Base-by-base conservation (phyloP, 1,284 basidiomycete species). In the Cutaneotrichosporon curvatum region DNA sequence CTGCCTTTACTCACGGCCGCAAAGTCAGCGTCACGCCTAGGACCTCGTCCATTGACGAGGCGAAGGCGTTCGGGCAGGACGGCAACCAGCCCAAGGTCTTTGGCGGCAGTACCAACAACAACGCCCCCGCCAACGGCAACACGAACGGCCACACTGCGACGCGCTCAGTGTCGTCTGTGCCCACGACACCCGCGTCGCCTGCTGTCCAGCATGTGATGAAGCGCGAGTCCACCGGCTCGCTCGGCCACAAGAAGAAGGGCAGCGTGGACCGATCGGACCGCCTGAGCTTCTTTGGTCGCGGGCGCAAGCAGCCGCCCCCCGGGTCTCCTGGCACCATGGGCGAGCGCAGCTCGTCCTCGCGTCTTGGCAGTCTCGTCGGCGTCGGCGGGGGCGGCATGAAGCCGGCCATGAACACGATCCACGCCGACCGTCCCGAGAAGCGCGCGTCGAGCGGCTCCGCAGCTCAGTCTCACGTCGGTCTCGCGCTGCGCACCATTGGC, bases 401-500 rank as follows among this genome's bases (percentile, higher is more conserved):
- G 50, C 43, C 38, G 22, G 37, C 41, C 14, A 49, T 40, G 18
- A 53, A 40, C 15, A 53, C 47, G 6, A 50, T 51, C 36, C 22
- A 49, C n/a, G 43, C 51, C 14, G 51, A 51, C 45, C 37, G 58
- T 9, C 57, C 68, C 23, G 61, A 62, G 45, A 68, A 69, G 45
- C 65, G 64, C 21, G 65, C 61, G 15, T 52, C 50, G 40, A 44
- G 43, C 18, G 39, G 41, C 12, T 28, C 25, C 25, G n/a, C 15
- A n/a, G 4, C 6, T 42, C 4, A 16, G 19, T 22, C 48, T 2
- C 19, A 18, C 12, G 43, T 50, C 18, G 62, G 62, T 10, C 50
- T 68, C 12, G 84, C 92, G 32, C 68, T 94, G 40, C 81, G 87
- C 52, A 86, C 91, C 71, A 91, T 96, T 55, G 90, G 91, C 14